These are phyloP conservation scores for Neopestalotiopsis clavispora DNA, from an alignment of 2,329 filamentous ascomycete genomes.

Conservation along the genomic window DNA sequence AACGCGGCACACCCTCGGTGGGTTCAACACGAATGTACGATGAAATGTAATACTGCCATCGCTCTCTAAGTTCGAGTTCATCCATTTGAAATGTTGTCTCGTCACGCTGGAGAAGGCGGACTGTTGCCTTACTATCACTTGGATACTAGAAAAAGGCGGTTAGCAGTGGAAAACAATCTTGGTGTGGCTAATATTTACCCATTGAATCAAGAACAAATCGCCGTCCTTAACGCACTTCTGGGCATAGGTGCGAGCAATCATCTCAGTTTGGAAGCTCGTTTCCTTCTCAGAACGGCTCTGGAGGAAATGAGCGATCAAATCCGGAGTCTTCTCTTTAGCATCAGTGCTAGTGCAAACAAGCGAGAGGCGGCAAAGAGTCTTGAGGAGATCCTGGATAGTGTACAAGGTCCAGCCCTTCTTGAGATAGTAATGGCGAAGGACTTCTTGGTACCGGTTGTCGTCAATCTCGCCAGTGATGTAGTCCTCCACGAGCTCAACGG, in stretches of 20 bases:
- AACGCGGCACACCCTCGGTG: slow-evolving; percentile 76
- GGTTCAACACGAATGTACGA: slow-evolving; percentile 88
- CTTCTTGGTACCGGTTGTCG: slow-evolving; percentile 83
- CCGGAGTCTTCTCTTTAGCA: slow-evolving; percentile 89
- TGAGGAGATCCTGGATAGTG: slow-evolving; percentile 87
- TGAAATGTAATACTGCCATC: slow-evolving; percentile 96
- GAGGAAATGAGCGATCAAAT: slow-evolving; percentile 87
- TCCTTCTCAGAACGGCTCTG: slow-evolving; percentile 80
- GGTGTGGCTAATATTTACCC: slow-evolving; percentile 66
- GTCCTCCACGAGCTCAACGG: slow-evolving; percentile 84
- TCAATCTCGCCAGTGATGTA: slow-evolving; percentile 84
- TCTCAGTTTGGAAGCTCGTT: slow-evolving; percentile 88
- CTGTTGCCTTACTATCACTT: slow-evolving; percentile 67
- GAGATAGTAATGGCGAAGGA: slow-evolving; percentile 89
- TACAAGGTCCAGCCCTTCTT: slow-evolving; percentile 92
- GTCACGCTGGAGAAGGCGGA: slow-evolving; percentile 73
- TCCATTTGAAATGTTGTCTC: slow-evolving; percentile 85
- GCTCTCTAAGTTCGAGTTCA: slow-evolving; percentile 80
- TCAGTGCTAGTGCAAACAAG: slow-evolving; percentile 85
- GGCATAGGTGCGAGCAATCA: slow-evolving; percentile 87
- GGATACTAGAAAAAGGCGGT: slow-evolving; percentile 58
- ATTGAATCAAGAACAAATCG: slow-evolving; percentile 88
- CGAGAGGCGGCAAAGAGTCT: slow-evolving; percentile 79
- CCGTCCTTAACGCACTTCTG: slow-evolving; percentile 93
- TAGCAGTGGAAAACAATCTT: background rate